Conservation (phyloP, 2,329 filamentous ascomycete genomes). For the Orbilia ellipsospora region DNA sequence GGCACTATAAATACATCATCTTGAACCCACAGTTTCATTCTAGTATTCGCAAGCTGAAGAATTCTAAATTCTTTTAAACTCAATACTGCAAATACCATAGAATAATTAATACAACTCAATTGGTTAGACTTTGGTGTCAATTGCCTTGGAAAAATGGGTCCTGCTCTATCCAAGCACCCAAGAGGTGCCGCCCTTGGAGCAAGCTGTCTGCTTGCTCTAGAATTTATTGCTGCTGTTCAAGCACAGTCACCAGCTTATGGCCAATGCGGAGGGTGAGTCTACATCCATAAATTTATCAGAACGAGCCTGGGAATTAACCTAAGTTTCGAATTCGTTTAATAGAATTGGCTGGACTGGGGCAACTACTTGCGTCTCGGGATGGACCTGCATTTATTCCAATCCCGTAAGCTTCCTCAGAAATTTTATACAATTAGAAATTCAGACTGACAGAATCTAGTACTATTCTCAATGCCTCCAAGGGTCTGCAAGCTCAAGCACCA, state of each 20-base stretch:
- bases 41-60: too few relatives aligned
- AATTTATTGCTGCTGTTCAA: not conserved
- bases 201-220: not conserved
- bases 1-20: too few relatives aligned
- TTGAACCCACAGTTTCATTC: too few relatives aligned
- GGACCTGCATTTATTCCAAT: conserved; percentile 20
- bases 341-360: conserved; percentile 19
- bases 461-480: conserved; percentile 32
- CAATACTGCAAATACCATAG: too few relatives aligned
- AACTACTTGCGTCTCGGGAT: conserved; percentile 35
- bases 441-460: conserved; percentile 1
- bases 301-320: too few relatives aligned
- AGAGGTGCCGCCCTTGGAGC: not conserved
- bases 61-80: too few relatives aligned
- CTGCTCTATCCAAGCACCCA: not conserved
- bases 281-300: not conserved
- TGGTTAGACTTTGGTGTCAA: not conserved
- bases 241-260: not conserved
- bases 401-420: not conserved
- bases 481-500: not conserved
- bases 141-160: not conserved
- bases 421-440: too few relatives aligned
- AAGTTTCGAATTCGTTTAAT: not conserved
- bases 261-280: conserved; percentile 10
- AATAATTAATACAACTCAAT: too few relatives aligned